Conservation (phyloP, 108 stramenopile genomes). For the Craspedostauros australis region DNA sequence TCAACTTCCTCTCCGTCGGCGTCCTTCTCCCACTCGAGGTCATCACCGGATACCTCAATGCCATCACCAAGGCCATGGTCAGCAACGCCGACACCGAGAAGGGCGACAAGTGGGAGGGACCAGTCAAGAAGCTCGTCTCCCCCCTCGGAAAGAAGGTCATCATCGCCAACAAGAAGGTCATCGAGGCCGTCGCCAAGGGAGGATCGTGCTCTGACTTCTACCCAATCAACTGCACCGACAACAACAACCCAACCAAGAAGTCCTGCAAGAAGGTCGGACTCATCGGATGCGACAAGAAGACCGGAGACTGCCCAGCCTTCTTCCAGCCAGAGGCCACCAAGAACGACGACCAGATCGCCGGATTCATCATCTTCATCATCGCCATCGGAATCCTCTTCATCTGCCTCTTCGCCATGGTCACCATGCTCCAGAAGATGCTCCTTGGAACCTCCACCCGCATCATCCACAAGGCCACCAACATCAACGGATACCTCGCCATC, state of each 20-base stretch:
- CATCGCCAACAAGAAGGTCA: conserved; percentile 73
- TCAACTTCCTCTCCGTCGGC: conserved; percentile 83
- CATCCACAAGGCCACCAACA: conserved; percentile 83
- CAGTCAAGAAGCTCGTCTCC: conserved; percentile 69
- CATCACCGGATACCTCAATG: conserved; percentile 46
- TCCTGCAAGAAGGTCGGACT: conserved; percentile 36
- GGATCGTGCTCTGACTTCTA: conserved; percentile 53
- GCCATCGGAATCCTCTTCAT: conserved; percentile 60
- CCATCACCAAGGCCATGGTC: conserved; percentile 59
- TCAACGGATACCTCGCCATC: conserved; percentile 79
- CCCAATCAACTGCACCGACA: conserved; percentile 44
- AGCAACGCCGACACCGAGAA: conserved; percentile 26
- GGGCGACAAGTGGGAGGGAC: conserved; percentile 73
- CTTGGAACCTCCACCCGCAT: conserved; percentile 69
- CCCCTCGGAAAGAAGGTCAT: conserved; percentile 62
- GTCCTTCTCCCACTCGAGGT: conserved; percentile 79
- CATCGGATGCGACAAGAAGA: conserved; percentile 12
- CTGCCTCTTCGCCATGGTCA: conserved; percentile 76
- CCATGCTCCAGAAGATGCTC: conserved; percentile 68
- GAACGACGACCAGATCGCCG: conserved; percentile 60
- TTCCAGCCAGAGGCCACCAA: conserved; percentile 58
- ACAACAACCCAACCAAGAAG: conserved; percentile 30
- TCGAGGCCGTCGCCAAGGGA: conserved; percentile 60
- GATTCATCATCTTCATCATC: conserved; percentile 64
- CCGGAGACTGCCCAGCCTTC: conserved; percentile 63